Base-by-base conservation (phyloP, 2,329 filamentous ascomycete genomes). In the Stylonectria norvegica region DNA sequence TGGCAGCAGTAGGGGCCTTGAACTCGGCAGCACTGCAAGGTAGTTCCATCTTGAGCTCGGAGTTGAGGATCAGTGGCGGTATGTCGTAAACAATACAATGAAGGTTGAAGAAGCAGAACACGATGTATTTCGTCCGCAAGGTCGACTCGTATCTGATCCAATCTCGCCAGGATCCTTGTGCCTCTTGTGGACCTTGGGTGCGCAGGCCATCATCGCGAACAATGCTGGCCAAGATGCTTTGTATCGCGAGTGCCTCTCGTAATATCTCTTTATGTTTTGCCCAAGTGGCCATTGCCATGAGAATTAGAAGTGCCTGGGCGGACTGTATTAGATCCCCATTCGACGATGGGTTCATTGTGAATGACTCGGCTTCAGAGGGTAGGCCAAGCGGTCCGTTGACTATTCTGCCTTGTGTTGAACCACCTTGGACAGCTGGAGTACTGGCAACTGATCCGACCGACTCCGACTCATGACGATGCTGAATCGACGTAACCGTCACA, bases 241-340 rank as follows among this genome's bases (percentile, higher is more conserved):
- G 16, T 33, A 44, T 44, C 7, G 42, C 22, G 11, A 44, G 17
- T 5, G 37, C 42, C 5, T 44, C 42, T 14, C 38, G 28, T 19
- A 37, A 27, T 5, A 44, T 22, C 6, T 25, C 33, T 3, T 23
- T 27, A 12, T 25, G 22, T n/a, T 44, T 33, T 0, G 27, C 37
- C 42, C 42, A 44, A 3, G 42, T 33, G 4, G 38, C 37, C 11
- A 41, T 36, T 2, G 38, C 37, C 37, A 44, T 41, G 18, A 44
- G 38, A 1, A 44, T 33, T 1, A 40, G 38, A 5, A 41, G 15
- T 2, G 27, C 38, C 16, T 44, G 42, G 5, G 37, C 17, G 4
- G 37, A 33, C 8, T 20, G 32, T 20, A 5, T 33, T 38, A 9
- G 28, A 19, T 17, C 19, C 23, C 19, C 36, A 30, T 8, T 27